A percentile compares a stretch with the other conserved stretches of the same genome.
phyloP scores from a whole-genome alignment of 768 basidiomycete species.

The Austroboletus eburneus region DNA sequence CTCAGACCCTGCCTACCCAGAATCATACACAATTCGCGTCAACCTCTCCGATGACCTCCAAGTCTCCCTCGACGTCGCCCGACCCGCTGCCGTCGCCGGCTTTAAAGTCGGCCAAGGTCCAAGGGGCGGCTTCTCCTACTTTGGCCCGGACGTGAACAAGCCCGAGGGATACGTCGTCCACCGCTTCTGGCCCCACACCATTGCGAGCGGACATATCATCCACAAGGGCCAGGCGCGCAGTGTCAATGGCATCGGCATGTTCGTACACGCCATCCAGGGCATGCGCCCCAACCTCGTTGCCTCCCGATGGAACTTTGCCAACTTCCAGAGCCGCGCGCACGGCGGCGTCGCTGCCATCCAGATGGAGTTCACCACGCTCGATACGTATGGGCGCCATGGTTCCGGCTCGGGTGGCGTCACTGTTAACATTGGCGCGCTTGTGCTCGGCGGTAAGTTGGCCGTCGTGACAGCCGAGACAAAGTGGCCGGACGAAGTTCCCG shows the following conservation, averaged over 20 bases:
- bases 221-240: conserved; percentile 55
- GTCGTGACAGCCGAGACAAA: conserved; percentile 76
- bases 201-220: conserved; percentile 63
- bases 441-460: conserved; percentile 73
- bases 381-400: conserved; percentile 74
- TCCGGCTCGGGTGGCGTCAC: conserved; percentile 77
- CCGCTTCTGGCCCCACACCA: conserved; percentile 81
- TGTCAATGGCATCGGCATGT: conserved; percentile 70
- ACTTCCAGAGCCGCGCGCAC: conserved; percentile 76
- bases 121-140: conserved; percentile 87
- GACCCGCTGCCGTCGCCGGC: conserved; percentile 70
- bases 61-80: conserved; percentile 67
- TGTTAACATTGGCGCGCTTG: conserved; percentile 83
- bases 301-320: conserved; percentile 89
- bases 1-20: conserved; percentile 57
- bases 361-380: conserved; percentile 93
- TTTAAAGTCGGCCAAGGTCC: conserved; percentile 90
- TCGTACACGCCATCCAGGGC: conserved; percentile 95
- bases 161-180: conserved; percentile 86
- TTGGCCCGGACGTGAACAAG: conserved; percentile 62
- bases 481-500: conserved; percentile 59
- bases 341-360: conserved; percentile 81
- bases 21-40: conserved; percentile 75
- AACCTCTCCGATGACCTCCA: conserved; percentile 79
- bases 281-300: conserved; percentile 96